Evolutionary conservation across 2,329 filamentous ascomycete genomes (phyloP).

Genomic region (Pseudocercospora macadamiae): DNA sequence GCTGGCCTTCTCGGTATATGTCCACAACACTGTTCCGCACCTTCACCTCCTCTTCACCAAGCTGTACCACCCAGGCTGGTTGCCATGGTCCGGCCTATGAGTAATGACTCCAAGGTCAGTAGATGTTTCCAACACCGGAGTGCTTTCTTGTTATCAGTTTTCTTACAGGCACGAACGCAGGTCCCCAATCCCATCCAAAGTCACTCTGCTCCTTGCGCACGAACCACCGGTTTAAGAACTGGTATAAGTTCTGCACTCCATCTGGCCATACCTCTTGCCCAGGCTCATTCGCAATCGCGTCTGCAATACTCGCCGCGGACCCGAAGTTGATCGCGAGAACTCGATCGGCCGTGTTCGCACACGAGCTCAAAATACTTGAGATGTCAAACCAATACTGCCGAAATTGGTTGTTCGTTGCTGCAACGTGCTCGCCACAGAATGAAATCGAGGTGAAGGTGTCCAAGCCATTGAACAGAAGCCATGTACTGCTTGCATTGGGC

Average conservation of each 20-base stretch:
- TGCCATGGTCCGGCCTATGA: conserved; percentile 63
- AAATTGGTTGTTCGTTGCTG: conserved; percentile 64
- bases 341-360: conserved; percentile 39
- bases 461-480: conserved; percentile 64
- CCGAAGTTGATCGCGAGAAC: conserved; percentile 59
- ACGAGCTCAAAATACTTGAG: conserved; percentile 49
- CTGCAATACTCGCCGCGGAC: conserved; percentile 58
- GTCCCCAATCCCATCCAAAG: conserved; percentile 65
- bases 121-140: no score
- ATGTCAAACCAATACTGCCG: conserved; percentile 64
- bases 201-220: conserved; percentile 65
- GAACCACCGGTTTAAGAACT: conserved; percentile 58
- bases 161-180: conserved; percentile 62
- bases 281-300: conserved; percentile 55
- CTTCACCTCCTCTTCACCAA: conserved; percentile 49
- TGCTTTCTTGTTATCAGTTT: no score
- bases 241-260: conserved; percentile 52
- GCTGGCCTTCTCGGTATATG: conserved; percentile 61
- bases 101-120: no score
- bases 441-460: conserved; percentile 63
- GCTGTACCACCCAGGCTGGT: conserved; percentile 60
- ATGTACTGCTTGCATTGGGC: conserved; percentile 47
- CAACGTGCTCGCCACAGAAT: conserved; percentile 59
- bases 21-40: conserved; percentile 60
- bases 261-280: conserved; percentile 54